Conservation (phyloP, 441 rosid species). For the Arabidopsis lyrata region DNA sequence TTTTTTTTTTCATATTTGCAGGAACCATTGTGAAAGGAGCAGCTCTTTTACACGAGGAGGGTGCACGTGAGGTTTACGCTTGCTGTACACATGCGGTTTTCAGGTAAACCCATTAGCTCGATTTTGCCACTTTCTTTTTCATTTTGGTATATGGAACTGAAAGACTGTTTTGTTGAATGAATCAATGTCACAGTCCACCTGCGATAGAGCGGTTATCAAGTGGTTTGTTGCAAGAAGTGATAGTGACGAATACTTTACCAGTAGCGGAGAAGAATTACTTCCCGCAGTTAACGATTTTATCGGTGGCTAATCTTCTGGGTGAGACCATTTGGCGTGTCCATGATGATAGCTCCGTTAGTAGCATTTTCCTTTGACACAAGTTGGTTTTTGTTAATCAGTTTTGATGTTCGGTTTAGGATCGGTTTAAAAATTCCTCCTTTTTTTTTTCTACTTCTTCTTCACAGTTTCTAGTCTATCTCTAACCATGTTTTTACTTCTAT, state of each 20-base stretch:
- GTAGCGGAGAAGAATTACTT: slow-evolving; percentile 73
- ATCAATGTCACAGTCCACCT: slow-evolving; percentile 60
- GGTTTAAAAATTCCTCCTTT: slow-evolving; percentile 18
- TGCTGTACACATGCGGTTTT: slow-evolving; percentile 93
- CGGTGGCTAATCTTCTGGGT: slow-evolving; percentile 76
- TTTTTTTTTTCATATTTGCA: not conserved
- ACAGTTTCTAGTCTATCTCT: not conserved
- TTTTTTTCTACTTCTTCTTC: not conserved
- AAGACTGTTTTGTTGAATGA: slow-evolving; percentile 5
- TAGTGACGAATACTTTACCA: slow-evolving; percentile 73
- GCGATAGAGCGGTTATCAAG: slow-evolving; percentile 77
- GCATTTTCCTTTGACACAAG: slow-evolving; percentile 57
- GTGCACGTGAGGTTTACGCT: slow-evolving; percentile 90
- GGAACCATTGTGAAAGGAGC: slow-evolving; percentile 94
- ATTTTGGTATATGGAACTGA: not conserved
- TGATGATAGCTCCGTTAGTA: slow-evolving; percentile 78
- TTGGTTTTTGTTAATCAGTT: slow-evolving; percentile 8
- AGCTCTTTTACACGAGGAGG: slow-evolving; percentile 83
- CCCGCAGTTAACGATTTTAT: slow-evolving; percentile 70
- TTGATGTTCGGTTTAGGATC: slow-evolving; percentile 29
- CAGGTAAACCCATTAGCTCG: slow-evolving; percentile 49
- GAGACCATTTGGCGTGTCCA: slow-evolving; percentile 89
- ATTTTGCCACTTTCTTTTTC: not conserved
- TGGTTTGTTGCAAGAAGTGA: slow-evolving; percentile 79
- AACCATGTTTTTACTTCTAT: slow-evolving; percentile 35